phyloP scores from a whole-genome alignment of 1,139 yeast species.

The Nakaseomyces kungkrabaensis region DNA sequence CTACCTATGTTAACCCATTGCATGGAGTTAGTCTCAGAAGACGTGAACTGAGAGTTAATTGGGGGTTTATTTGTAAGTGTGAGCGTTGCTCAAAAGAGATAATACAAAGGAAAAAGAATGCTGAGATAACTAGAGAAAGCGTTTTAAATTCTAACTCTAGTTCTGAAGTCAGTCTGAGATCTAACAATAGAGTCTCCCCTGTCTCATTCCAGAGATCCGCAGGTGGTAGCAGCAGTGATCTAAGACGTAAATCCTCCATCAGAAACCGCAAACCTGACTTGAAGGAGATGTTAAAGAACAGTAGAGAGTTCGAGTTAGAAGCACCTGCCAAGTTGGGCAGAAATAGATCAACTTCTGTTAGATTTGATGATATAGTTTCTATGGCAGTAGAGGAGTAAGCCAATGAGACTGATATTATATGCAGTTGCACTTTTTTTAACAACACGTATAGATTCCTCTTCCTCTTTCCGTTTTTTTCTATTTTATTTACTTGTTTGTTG shows the following conservation, averaged over 20 bases:
- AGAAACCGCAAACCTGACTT: conserved; percentile 34
- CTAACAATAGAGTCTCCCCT: not conserved
- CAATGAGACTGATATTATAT: no score
- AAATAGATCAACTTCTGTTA: conserved; percentile 56
- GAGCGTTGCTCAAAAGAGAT: conserved; percentile 50
- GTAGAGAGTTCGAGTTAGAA: conserved; percentile 41
- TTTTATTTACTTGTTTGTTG: not conserved
- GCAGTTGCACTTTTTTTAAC: not conserved
- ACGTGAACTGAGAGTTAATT: conserved; percentile 59
- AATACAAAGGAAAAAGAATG: conserved; percentile 11
- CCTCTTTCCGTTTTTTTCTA: not conserved
- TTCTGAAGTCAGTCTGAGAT: not conserved
- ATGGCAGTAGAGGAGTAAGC: conserved; percentile 32
- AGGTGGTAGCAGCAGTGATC: not conserved
- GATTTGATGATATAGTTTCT: conserved; percentile 57
- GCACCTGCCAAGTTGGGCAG: conserved; percentile 34
- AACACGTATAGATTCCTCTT: not conserved
- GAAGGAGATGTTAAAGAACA: conserved; percentile 39
- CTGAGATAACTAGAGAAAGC: conserved; percentile 9
- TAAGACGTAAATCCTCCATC: conserved; percentile 28
- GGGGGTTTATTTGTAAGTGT: conserved; percentile 77
- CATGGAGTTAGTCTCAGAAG: conserved; percentile 57
- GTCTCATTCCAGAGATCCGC: not conserved
- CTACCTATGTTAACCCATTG: conserved; percentile 61
- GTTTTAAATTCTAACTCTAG: conserved; percentile 5